Percentiles rank a stretch among this genome's conserved stretches.
Evolutionary conservation across 2,329 filamentous ascomycete species (phyloP).

Genomic region (Apiospora pterosperma): DNA sequence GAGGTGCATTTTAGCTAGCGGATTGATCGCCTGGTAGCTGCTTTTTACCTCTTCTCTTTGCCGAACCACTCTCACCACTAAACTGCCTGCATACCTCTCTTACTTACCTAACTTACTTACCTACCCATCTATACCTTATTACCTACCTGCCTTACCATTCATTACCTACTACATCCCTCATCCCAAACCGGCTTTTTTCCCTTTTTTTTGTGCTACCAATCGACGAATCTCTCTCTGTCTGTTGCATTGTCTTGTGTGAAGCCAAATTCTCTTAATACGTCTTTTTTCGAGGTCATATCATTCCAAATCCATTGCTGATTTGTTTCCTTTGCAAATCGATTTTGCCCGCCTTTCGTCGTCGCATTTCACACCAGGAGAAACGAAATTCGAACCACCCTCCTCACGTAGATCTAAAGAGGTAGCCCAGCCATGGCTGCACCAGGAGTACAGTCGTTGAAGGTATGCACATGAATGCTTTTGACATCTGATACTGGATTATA

Average conservation of each 20-base stretch:
- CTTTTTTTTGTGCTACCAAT: slow-evolving; percentile 1
- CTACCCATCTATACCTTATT: background rate
- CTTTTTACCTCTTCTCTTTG: slow-evolving; percentile 2
- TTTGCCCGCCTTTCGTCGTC: slow-evolving; percentile 3
- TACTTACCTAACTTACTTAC: background rate
- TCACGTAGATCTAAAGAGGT: background rate
- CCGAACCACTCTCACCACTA: background rate
- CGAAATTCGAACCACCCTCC: background rate
- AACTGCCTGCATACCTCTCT: background rate
- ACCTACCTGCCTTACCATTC: background rate
- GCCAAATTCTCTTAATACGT: background rate
- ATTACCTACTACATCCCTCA: slow-evolving; percentile 3
- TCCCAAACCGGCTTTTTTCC: slow-evolving; percentile 2
- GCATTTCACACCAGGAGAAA: background rate
- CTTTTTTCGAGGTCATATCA: background rate
- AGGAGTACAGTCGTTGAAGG: slow-evolving; percentile 8
- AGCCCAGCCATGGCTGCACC: slow-evolving; percentile 6
- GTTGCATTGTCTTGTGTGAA: slow-evolving; percentile 2
- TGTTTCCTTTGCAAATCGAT: background rate
- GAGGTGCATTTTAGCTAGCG: slow-evolving; percentile 2
- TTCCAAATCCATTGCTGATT: background rate
- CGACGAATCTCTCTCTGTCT: slow-evolving; percentile 2
- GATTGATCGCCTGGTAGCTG: slow-evolving; percentile 1
- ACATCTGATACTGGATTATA: background rate
- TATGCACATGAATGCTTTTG: background rate